Conservation (phyloP, 2,329 filamentous ascomycete species). For the Exophiala spinifera region DNA sequence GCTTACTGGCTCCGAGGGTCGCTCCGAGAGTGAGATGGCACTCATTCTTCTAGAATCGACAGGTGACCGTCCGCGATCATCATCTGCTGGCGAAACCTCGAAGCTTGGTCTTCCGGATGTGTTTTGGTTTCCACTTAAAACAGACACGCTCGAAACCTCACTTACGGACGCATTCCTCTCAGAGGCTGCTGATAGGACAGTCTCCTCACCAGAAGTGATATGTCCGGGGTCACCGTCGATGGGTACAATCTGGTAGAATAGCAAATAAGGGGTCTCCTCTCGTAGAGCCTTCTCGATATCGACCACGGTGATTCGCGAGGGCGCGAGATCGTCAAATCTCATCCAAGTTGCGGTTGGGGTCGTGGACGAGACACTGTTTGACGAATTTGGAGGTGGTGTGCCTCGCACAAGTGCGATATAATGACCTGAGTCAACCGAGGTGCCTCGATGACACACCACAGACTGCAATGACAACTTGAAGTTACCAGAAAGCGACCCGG, state of each 20-base stretch:
- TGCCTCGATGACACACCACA: conserved; percentile 86
- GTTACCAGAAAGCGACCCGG: conserved; percentile 71
- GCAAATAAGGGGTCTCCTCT: conserved; percentile 86
- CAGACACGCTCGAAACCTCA: conserved; percentile 15
- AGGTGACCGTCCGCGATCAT: conserved; percentile 23
- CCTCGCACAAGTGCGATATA: conserved; percentile 84
- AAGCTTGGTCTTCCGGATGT: conserved; percentile 37
- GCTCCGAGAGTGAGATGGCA: conserved; percentile 33
- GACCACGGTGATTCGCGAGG: conserved; percentile 69
- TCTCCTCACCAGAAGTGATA: conserved; percentile 36
- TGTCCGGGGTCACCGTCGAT: conserved; percentile 64
- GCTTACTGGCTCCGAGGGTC: conserved; percentile 6
- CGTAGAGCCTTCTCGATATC: conserved; percentile 74
- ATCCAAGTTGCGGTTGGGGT: conserved; percentile 79
- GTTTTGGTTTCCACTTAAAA: conserved; percentile 12
- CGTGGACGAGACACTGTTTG: conserved; percentile 30
- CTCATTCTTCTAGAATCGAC: conserved; percentile 30
- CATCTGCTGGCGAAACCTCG: conserved; percentile 36
- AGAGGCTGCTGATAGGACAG: conserved; percentile 27
- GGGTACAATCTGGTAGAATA: conserved; percentile 93
- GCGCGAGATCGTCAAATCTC: conserved; percentile 82
- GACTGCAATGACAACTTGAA: conserved; percentile 92
- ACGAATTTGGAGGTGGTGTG: conserved; percentile 46
- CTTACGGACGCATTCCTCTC: conserved; percentile 22
- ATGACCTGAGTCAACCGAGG: conserved; percentile 82